A percentile compares a stretch with the other conserved stretches of the same genome.
Conservation (phyloP, 2,329 filamentous ascomycete genomes). For the Didymella arachidicola region DNA sequence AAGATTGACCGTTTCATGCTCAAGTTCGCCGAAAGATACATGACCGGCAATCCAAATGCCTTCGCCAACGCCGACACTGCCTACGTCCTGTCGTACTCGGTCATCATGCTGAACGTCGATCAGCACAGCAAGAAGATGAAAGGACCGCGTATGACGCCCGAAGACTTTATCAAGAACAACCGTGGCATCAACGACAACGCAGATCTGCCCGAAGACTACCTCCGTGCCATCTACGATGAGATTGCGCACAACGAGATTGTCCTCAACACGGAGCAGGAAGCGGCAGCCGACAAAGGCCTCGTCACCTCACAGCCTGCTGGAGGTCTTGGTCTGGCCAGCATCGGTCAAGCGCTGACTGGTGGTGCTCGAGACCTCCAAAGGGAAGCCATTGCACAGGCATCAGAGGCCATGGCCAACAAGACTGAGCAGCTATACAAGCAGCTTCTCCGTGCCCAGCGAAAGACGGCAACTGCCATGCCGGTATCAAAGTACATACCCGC, state of each 20-base stretch:
- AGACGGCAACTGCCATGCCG: constrained; percentile 75
- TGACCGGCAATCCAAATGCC: constrained; percentile 92
- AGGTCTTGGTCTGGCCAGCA: constrained; percentile 75
- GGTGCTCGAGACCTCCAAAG: constrained; percentile 90
- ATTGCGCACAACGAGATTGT: constrained; percentile 93
- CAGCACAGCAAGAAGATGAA: constrained; percentile 89
- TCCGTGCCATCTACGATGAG: constrained; percentile 88
- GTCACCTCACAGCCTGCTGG: constrained; percentile 62
- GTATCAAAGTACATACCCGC: constrained; percentile 83
- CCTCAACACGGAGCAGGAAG: constrained; percentile 87
- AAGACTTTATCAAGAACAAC: constrained; percentile 99
- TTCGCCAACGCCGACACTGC: constrained; percentile 98
- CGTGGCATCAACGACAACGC: constrained; percentile 96
- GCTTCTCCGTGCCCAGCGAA: constrained; percentile 86
- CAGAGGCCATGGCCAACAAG: constrained; percentile 87
- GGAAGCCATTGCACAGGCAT: constrained; percentile 93
- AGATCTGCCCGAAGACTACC: constrained; percentile 91
- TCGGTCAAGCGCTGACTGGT: constrained; percentile 89
- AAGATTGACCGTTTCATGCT: constrained; percentile 99
- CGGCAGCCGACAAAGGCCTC: constrained; percentile 79
- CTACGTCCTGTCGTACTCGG: constrained; percentile 94
- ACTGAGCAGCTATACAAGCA: constrained; percentile 91
- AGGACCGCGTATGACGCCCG: constrained; percentile 84
- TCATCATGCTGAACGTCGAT: constrained; percentile 96
- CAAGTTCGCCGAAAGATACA: constrained; percentile 96